Percentiles rank a stretch among this genome's conserved stretches.
These are phyloP conservation scores for Xylaria venustula DNA, from an alignment of 495 filamentous ascomycete genomes.

Conservation along the genomic window DNA sequence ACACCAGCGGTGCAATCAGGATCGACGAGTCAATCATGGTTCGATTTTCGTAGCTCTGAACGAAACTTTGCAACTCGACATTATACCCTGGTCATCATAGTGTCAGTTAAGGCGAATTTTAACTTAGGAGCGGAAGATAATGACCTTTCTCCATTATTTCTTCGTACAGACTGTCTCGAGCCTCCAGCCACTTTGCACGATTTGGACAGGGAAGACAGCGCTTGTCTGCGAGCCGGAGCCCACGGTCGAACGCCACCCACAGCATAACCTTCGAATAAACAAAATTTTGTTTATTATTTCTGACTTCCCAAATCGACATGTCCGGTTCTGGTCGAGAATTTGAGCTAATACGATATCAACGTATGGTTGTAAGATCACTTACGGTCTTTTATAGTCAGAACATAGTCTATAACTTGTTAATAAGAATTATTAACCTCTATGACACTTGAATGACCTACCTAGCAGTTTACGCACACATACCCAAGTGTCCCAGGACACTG, in stretches of 20 bases:
- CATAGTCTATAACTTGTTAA: conserved; percentile 40
- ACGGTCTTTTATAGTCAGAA: conserved; percentile 52
- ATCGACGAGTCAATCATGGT: conserved; percentile 69
- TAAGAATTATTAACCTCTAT: not conserved
- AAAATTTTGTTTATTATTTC: conserved; percentile 69
- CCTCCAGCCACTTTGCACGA: conserved; percentile 58
- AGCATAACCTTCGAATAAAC: conserved; percentile 74
- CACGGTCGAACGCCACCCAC: conserved; percentile 74
- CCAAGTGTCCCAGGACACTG: conserved; percentile 72
- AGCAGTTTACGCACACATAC: conserved; percentile 58
- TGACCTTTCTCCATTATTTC: conserved; percentile 66
- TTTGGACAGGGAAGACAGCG: conserved; percentile 68
- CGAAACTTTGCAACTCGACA: conserved; percentile 59
- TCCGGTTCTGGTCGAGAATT: conserved; percentile 48
- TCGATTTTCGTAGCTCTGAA: conserved; percentile 67
- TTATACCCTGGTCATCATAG: conserved; percentile 51
- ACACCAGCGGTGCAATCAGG: conserved; percentile 69
- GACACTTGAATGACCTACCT: conserved; percentile 22
- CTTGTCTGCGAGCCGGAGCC: conserved; percentile 67
- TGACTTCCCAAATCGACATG: conserved; percentile 79
- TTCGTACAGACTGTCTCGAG: conserved; percentile 65
- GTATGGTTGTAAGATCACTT: not conserved
- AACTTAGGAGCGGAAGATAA: too few species aligned
- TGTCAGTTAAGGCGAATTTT: not conserved
- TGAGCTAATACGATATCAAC: not conserved